These are phyloP conservation scores for Musa itinerans DNA, from an alignment of 176 grass and related monocot genomes.

Conservation along the genomic window DNA sequence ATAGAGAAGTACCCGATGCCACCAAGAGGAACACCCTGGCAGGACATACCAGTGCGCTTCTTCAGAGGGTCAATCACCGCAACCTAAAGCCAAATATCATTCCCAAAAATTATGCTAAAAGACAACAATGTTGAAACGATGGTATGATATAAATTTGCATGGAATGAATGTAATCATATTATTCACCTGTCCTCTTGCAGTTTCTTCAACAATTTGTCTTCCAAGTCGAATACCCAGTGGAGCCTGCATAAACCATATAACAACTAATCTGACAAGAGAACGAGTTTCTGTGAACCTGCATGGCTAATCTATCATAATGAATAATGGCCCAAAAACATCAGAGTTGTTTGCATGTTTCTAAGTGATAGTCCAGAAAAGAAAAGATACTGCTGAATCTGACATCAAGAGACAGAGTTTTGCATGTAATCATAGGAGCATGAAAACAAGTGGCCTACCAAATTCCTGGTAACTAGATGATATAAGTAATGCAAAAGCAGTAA, in stretches of 20 bases:
- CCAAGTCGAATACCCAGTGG: constrained; percentile 66
- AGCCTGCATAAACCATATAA: constrained; percentile 39
- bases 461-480: not conserved
- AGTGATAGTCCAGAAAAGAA: not conserved
- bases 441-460: not conserved
- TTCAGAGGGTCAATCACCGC: constrained; percentile 85
- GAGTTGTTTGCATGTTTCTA: not conserved
- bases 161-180: constrained; percentile 8
- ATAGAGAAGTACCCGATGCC: constrained; percentile 76
- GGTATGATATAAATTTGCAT: not conserved
- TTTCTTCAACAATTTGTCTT: constrained; percentile 85
- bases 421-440: not conserved
- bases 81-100: constrained; percentile 19
- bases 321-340: not conserved
- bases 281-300: not conserved
- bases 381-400: not conserved
- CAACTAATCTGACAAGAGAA: not conserved
- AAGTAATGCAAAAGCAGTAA: not conserved
- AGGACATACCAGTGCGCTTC: constrained; percentile 57
- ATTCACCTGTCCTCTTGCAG: constrained; percentile 65
- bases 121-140: not conserved
- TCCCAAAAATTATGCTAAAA: not conserved
- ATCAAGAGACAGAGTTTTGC: not conserved
- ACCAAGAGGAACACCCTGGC: constrained; percentile 80
- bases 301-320: not conserved